These are phyloP conservation scores for Penicillium paxilli DNA, from an alignment of 495 filamentous ascomycete species.

Conservation along the genomic window DNA sequence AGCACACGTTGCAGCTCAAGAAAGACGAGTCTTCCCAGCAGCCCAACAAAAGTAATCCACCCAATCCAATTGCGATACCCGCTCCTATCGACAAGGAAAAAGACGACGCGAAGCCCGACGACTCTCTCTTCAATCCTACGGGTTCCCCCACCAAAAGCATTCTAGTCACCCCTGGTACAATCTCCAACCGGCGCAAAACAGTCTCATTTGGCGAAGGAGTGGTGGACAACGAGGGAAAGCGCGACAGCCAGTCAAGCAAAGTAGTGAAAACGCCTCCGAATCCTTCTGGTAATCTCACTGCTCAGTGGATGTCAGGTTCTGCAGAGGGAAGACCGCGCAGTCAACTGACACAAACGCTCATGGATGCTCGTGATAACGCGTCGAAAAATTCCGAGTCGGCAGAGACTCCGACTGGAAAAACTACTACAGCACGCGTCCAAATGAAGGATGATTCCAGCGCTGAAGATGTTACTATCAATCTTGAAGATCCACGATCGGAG, in stretches of 20 bases:
- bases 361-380: constrained; percentile 44
- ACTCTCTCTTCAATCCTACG: constrained; percentile 34
- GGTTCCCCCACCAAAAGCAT: constrained; percentile 77
- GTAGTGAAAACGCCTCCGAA: constrained; percentile 31
- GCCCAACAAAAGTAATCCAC: constrained; percentile 20
- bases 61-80: constrained; percentile 17
- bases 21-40: constrained; percentile 20
- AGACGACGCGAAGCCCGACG: constrained; percentile 26
- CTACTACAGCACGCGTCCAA: constrained; percentile 4
- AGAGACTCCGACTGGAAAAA: constrained; percentile 9
- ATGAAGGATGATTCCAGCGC: constrained; percentile 28
- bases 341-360: constrained; percentile 46
- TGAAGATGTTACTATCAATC: constrained; percentile 69
- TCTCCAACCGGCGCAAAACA: constrained; percentile 74
- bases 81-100: constrained; percentile 19
- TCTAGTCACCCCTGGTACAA: constrained; percentile 85
- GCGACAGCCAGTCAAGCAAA: constrained; percentile 32
- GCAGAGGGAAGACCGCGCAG: constrained; percentile 48
- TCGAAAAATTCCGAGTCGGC: constrained; percentile 24
- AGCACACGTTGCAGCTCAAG: neutral
- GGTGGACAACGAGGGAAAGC: constrained; percentile 56
- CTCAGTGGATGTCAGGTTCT: constrained; percentile 60
- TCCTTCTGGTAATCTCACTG: constrained; percentile 62
- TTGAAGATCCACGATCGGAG: constrained; percentile 76
- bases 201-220: constrained; percentile 84